These are phyloP conservation scores for Brassica hybrid DNA, from an alignment of 441 rosid genomes.

Conservation along the genomic window DNA sequence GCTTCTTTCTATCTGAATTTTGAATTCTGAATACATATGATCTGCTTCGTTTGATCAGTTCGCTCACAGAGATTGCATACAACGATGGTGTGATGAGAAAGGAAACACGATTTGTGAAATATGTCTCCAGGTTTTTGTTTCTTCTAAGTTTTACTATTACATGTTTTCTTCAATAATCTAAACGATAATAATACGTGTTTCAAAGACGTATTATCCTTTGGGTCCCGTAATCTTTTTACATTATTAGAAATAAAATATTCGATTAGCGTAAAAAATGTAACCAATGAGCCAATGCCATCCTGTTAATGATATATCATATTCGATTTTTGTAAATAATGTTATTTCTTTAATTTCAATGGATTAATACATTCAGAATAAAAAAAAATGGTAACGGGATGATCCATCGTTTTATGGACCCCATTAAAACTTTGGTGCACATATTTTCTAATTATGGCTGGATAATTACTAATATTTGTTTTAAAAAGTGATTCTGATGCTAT, in stretches of 20 bases:
- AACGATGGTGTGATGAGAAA: conserved; percentile 97
- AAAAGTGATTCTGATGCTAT: neutral
- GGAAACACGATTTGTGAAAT: conserved; percentile 93
- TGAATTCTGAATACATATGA: neutral
- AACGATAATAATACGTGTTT: conserved; percentile 30
- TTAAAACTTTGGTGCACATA: conserved; percentile 12
- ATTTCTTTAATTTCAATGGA: neutral
- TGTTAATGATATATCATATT: conserved; percentile 18
- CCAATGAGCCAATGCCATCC: conserved; percentile 33
- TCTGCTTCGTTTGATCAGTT: conserved; percentile 51
- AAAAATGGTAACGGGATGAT: conserved; percentile 28
- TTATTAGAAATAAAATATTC: conserved; percentile 27
- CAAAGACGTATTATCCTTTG: neutral
- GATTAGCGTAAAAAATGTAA: conserved; percentile 20
- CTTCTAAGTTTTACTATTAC: neutral
- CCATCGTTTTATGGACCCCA: conserved; percentile 33
- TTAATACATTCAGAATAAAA: conserved; percentile 18
- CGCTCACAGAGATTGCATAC: conserved; percentile 95
- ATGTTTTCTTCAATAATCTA: neutral
- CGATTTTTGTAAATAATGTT: neutral
- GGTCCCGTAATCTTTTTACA: conserved; percentile 13
- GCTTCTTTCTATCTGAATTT: neutral
- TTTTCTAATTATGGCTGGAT: conserved; percentile 13
- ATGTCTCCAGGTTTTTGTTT: conserved; percentile 74
- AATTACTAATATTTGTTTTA: neutral